These are phyloP conservation scores for Pseudogymnoascus sp. DNA, from an alignment of 2,329 filamentous ascomycete species.

Conservation along the genomic window DNA sequence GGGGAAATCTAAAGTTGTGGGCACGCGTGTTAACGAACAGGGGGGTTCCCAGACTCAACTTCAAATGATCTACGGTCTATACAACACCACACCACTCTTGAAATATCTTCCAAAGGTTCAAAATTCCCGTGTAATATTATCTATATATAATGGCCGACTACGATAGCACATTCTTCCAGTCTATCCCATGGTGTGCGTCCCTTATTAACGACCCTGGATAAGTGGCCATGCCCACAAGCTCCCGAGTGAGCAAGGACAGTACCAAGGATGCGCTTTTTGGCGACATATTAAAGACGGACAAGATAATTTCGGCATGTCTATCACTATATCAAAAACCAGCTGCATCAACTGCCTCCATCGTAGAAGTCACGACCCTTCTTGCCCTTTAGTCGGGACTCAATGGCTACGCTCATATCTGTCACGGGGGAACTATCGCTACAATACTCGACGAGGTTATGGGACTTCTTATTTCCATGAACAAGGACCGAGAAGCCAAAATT, in stretches of 20 bases:
- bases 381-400: conserved; percentile 9
- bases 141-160: background rate
- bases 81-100: background rate
- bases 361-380: conserved; percentile 8
- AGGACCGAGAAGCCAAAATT: background rate
- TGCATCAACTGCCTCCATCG: background rate
- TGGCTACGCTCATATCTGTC: conserved; percentile 6
- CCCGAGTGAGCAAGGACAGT: conserved; percentile 10
- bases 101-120: background rate
- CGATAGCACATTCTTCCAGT: conserved; percentile 2
- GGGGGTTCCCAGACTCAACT: background rate
- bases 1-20: background rate
- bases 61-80: background rate
- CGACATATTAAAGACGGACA: conserved; percentile 8
- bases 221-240: conserved; percentile 4
- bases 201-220: conserved; percentile 5
- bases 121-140: background rate
- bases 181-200: conserved; percentile 12
- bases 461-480: conserved; percentile 10
- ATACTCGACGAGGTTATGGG: conserved; percentile 11
- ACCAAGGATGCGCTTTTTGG: conserved; percentile 12
- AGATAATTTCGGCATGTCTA: conserved; percentile 8
- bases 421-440: conserved; percentile 10
- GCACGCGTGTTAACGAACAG: background rate
- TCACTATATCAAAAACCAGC: conserved; percentile 6